Conservation (phyloP, 1,284 basidiomycete species). For the Naganishia cerealis region DNA sequence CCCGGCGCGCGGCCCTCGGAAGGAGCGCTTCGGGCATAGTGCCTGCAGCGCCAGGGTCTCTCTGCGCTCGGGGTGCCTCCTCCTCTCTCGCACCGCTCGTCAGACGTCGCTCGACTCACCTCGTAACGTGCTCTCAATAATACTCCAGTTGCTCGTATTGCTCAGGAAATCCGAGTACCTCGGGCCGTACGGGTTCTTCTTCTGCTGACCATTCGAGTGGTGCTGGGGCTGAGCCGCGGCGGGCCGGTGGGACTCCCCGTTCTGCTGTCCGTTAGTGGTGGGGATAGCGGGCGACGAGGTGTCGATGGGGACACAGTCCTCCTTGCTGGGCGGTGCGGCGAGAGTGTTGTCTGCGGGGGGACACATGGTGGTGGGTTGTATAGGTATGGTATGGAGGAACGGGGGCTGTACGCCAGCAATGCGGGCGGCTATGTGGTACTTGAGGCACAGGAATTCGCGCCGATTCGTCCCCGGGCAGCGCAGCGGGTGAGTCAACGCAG, state of each 20-base stretch:
- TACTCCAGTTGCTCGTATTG: constrained; percentile 89
- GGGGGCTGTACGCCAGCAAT: neutral
- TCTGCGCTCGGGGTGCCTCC: no score
- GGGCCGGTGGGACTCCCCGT: constrained; percentile 39
- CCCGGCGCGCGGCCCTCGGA: no score
- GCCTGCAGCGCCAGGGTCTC: no score
- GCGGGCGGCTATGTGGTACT: neutral
- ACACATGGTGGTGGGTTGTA: constrained; percentile 58
- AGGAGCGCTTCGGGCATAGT: no score
- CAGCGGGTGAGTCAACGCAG: no score
- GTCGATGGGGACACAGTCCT: constrained; percentile 69
- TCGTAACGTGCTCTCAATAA: constrained; percentile 94
- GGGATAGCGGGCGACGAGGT: constrained; percentile 51
- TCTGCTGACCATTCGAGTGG: constrained; percentile 56
- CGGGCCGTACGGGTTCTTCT: constrained; percentile 77
- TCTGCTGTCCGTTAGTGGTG: constrained; percentile 39
- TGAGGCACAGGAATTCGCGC: no score
- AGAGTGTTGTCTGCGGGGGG: constrained; percentile 63
- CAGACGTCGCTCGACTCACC: no score
- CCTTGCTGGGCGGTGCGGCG: constrained; percentile 54
- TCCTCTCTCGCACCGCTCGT: no score
- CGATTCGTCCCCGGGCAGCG: no score
- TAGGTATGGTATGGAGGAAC: neutral
- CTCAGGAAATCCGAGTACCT: constrained; percentile 87
- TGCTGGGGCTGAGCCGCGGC: constrained; percentile 43